A percentile compares a stretch with the other conserved stretches of the same genome.
These are phyloP conservation scores for Dactylellina cionopaga DNA, from an alignment of 2,329 filamentous ascomycete species.

Conservation along the genomic window DNA sequence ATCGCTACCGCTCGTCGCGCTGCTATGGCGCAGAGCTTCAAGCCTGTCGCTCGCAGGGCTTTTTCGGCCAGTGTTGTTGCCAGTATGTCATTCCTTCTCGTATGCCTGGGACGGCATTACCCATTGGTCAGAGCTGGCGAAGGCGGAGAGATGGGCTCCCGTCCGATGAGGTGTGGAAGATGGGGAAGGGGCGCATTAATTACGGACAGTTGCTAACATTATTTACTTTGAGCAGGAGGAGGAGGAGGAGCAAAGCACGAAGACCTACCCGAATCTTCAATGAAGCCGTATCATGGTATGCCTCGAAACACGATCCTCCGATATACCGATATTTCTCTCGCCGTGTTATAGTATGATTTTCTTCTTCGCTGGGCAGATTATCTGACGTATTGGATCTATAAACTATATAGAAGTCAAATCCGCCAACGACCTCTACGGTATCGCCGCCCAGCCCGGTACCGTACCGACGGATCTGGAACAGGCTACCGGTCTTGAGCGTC, in stretches of 20 bases:
- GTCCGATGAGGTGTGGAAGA: neutral
- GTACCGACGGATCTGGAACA: slow-evolving; percentile 95
- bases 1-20: slow-evolving; percentile 45
- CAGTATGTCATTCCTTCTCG: slow-evolving; percentile 19
- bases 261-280: slow-evolving; percentile 21
- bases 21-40: slow-evolving; percentile 35
- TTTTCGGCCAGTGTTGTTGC: slow-evolving; percentile 45
- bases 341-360: neutral
- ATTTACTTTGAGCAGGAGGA: neutral
- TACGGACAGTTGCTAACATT: neutral
- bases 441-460: slow-evolving; percentile 82
- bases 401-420: slow-evolving; percentile 76
- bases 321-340: neutral
- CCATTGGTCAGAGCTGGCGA: too few relatives aligned
- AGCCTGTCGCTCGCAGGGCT: slow-evolving; percentile 44
- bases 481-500: slow-evolving; percentile 94
- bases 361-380: neutral
- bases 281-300: slow-evolving; percentile 39
- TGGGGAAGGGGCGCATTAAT: neutral
- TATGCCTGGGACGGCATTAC: too few relatives aligned
- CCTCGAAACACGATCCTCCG: slow-evolving; percentile 7
- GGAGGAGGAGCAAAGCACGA: slow-evolving; percentile 26
- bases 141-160: neutral
- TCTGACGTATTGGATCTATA: neutral
- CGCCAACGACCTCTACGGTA: slow-evolving; percentile 82